phyloP scores from a whole-genome alignment of 2,329 filamentous ascomycete genomes.

The Hypoxylon sp. region DNA sequence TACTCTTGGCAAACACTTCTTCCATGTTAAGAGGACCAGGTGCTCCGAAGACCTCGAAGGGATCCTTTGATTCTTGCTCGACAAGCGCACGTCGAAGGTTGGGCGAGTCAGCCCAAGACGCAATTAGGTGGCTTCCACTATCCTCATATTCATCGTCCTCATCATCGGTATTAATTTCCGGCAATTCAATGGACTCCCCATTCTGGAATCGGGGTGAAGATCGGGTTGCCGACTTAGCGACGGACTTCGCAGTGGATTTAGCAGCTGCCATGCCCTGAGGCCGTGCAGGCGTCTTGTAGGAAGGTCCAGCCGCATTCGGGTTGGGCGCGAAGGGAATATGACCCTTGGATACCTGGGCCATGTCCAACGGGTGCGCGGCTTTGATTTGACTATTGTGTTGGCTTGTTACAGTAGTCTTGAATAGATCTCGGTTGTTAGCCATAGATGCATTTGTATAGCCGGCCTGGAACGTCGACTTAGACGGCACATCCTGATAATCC shows the following conservation, averaged over 20 bases:
- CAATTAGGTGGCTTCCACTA: slow-evolving; percentile 67
- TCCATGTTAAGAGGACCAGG: slow-evolving; percentile 92
- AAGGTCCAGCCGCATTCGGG: slow-evolving; percentile 60
- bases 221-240: slow-evolving; percentile 66
- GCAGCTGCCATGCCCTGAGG: slow-evolving; percentile 54
- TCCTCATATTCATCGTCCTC: slow-evolving; percentile 81
- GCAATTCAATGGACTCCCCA: slow-evolving; percentile 88
- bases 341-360: slow-evolving; percentile 88
- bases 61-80: slow-evolving; percentile 85
- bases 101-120: slow-evolving; percentile 89
- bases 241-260: slow-evolving; percentile 69
- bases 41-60: slow-evolving; percentile 85
- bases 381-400: slow-evolving; percentile 73
- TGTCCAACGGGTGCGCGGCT: slow-evolving; percentile 76
- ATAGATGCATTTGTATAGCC: slow-evolving; percentile 69
- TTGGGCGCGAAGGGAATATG: slow-evolving; percentile 87
- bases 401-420: slow-evolving; percentile 71
- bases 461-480: slow-evolving; percentile 67
- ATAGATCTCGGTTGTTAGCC: slow-evolving; percentile 63
- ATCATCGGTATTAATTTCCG: slow-evolving; percentile 94
- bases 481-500: slow-evolving; percentile 61
- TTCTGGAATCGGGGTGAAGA: slow-evolving; percentile 88
- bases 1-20: slow-evolving; percentile 91
- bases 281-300: slow-evolving; percentile 76
- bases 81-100: slow-evolving; percentile 79